Percentiles rank a stretch among this genome's conserved stretches.
These are phyloP conservation scores for Colletotrichum siamense DNA, from an alignment of 2,329 filamentous ascomycete species.

Conservation along the genomic window DNA sequence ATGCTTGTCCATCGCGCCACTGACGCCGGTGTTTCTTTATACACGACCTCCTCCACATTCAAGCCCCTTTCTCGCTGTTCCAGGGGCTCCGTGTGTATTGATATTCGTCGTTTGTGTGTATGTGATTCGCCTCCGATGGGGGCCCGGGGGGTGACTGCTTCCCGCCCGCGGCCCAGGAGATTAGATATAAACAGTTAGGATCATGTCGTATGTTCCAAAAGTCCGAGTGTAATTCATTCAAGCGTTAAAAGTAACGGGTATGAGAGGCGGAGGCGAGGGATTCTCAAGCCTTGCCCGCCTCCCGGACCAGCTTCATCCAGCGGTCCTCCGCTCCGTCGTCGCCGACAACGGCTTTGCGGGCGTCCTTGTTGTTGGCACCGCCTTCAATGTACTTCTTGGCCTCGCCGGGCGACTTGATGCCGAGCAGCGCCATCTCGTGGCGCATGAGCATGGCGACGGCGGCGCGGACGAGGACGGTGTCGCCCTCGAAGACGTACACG, in stretches of 20 bases:
- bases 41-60: neutral
- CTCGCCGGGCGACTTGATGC: slow-evolving; percentile 49
- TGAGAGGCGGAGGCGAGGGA: neutral
- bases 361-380: slow-evolving; percentile 18
- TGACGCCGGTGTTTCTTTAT: slow-evolving; percentile 21
- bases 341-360: slow-evolving; percentile 19
- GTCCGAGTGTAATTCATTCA: slow-evolving; percentile 14
- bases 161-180: slow-evolving; percentile 8
- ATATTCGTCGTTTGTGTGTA: neutral
- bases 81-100: neutral
- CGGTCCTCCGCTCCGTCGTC: slow-evolving; percentile 52
- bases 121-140: slow-evolving; percentile 5
- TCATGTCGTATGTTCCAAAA: slow-evolving; percentile 20
- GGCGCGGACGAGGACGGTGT: slow-evolving; percentile 72
- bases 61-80: neutral
- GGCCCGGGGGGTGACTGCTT: neutral
- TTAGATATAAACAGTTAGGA: slow-evolving; percentile 24
- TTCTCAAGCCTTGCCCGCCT: slow-evolving; percentile 40
- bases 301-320: slow-evolving; percentile 46
- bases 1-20: slow-evolving; percentile 15
- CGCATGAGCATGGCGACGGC: slow-evolving; percentile 70
- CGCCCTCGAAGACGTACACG: slow-evolving; percentile 82
- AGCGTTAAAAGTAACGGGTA: slow-evolving; percentile 1
- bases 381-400: slow-evolving; percentile 44
- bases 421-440: slow-evolving; percentile 57